A percentile compares a stretch with the other conserved stretches of the same genome.
Evolutionary conservation across 2,329 filamentous ascomycete species (phyloP).

Genomic region (Trichoderma sp.): DNA sequence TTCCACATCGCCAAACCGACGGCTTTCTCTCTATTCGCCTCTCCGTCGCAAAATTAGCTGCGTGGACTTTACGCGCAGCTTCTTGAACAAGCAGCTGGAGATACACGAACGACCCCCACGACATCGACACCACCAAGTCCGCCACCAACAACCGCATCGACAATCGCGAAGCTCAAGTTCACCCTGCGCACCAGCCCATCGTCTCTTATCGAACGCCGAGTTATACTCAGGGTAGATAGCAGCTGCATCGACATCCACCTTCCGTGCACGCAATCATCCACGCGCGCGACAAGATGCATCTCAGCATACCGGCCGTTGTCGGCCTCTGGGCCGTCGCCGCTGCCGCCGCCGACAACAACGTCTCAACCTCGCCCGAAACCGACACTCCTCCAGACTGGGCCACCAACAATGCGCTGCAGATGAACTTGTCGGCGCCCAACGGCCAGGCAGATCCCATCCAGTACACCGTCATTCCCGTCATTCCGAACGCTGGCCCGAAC

Average conservation of each 20-base stretch:
- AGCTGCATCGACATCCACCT: background rate
- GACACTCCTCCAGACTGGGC: conserved; percentile 45
- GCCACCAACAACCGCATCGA: too few species aligned
- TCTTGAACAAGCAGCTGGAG: too few species aligned
- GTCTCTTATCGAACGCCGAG: too few species aligned
- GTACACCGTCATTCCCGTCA: conserved; percentile 52
- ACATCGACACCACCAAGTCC: too few species aligned
- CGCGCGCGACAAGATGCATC: conserved; percentile 3
- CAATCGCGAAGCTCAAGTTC: too few species aligned
- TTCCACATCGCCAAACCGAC: background rate
- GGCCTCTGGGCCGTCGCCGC: conserved; percentile 33
- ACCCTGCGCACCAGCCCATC: too few species aligned
- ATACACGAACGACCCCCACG: too few species aligned
- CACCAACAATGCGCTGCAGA: conserved; percentile 45
- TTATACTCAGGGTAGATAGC: too few species aligned
- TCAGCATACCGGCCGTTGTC: background rate
- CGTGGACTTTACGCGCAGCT: too few species aligned
- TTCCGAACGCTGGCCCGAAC: conserved; percentile 47
- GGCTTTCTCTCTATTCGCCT: background rate
- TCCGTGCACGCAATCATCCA: background rate
- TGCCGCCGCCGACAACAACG: conserved; percentile 39
- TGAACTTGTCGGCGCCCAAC: conserved; percentile 42
- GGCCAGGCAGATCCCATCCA: conserved; percentile 36
- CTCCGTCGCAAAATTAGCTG: too few species aligned
- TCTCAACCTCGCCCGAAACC: conserved; percentile 40